Evolutionary conservation across 83 land plant genomes (phyloP).

Genomic region (Diphasiastrum complanatum): DNA sequence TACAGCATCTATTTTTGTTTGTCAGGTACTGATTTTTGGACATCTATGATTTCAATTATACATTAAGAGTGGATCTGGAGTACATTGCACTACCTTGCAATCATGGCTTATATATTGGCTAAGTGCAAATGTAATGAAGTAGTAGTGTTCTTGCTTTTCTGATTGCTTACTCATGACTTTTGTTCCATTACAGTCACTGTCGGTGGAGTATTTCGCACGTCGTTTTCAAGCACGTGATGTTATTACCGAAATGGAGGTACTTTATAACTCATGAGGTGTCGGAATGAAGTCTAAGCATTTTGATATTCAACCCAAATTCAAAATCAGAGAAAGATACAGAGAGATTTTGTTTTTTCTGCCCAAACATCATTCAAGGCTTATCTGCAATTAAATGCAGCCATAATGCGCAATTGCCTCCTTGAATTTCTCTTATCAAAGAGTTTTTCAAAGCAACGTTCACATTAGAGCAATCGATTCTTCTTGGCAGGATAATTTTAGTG

Average conservation of each 20-base stretch:
- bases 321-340: too few relatives aligned
- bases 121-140: neutral
- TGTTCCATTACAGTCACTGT: conserved; percentile 30
- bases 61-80: too few relatives aligned
- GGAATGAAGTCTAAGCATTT: neutral
- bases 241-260: conserved; percentile 50
- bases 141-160: neutral
- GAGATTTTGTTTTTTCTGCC: neutral
- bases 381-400: too few relatives aligned
- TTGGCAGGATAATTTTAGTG: too few relatives aligned
- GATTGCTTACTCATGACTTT: conserved; percentile 3
- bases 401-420: too few relatives aligned
- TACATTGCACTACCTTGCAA: too few relatives aligned
- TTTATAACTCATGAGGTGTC: neutral
- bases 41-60: too few relatives aligned
- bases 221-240: conserved; percentile 42
- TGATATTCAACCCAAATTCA: neutral
- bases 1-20: too few relatives aligned
- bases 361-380: neutral
- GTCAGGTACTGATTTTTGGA: too few relatives aligned
- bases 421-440: too few relatives aligned
- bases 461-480: too few relatives aligned
- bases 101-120: neutral
- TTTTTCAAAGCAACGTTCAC: too few relatives aligned
- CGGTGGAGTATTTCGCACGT: conserved; percentile 48